These are phyloP conservation scores for Cyberlindnera sargentensis DNA, from an alignment of 805 yeast genomes.

Conservation along the genomic window DNA sequence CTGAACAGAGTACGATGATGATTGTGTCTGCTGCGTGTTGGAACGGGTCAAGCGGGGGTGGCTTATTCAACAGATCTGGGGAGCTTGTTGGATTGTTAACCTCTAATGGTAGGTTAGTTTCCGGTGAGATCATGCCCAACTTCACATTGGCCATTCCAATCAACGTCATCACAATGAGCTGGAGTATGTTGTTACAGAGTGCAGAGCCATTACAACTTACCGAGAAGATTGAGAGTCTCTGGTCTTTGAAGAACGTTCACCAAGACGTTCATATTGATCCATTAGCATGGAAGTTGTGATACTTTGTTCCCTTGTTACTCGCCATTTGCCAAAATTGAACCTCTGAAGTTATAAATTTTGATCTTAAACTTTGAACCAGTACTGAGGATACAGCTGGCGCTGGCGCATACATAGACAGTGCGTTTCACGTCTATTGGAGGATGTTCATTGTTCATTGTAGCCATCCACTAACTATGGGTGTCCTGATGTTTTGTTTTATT, in stretches of 20 bases:
- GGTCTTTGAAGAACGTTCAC: slow-evolving; percentile 21
- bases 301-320: too few relatives aligned
- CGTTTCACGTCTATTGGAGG: background rate
- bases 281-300: slow-evolving; percentile 1
- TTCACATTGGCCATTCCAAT: slow-evolving; percentile 23
- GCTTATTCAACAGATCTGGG: slow-evolving; percentile 17
- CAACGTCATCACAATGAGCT: slow-evolving; percentile 18
- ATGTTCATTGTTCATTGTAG: too few relatives aligned
- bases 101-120: slow-evolving; percentile 22
- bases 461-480: too few relatives aligned
- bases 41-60: slow-evolving; percentile 27
- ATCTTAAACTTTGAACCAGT: too few relatives aligned
- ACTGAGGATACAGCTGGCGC: too few relatives aligned
- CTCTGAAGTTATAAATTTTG: too few relatives aligned
- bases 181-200: slow-evolving; percentile 12
- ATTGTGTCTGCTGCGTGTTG: slow-evolving; percentile 24
- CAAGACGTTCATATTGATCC: slow-evolving; percentile 4
- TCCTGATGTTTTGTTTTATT: too few relatives aligned
- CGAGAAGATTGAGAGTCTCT: slow-evolving; percentile 12
- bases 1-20: slow-evolving; percentile 11
- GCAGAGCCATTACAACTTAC: slow-evolving; percentile 8
- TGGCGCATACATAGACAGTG: background rate
- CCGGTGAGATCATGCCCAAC: slow-evolving; percentile 23
- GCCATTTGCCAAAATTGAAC: too few relatives aligned
- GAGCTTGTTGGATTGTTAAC: slow-evolving; percentile 25